Percentiles rank a stretch among this genome's conserved stretches.
phyloP scores from a whole-genome alignment of 768 basidiomycete species.

The Agaricus bisporus region DNA sequence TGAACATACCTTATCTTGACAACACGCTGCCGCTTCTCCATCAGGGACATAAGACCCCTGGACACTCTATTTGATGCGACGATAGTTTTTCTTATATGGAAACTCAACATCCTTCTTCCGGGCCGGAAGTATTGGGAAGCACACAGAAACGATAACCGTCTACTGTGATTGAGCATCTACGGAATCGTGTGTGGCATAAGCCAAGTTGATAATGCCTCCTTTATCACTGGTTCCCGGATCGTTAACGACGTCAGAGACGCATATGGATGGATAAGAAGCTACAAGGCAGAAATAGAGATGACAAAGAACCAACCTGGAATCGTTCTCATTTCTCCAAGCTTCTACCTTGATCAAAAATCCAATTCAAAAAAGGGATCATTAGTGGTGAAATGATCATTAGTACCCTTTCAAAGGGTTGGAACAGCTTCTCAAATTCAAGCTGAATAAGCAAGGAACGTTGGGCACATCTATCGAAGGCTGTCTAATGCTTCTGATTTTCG shows the following conservation, averaged over 20 bases:
- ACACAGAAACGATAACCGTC: too few species aligned
- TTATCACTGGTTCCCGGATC: conserved; percentile 6
- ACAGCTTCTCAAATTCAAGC: neutral
- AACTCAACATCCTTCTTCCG: too few species aligned
- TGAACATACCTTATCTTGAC: conserved; percentile 3
- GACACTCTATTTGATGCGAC: neutral
- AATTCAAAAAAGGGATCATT: neutral
- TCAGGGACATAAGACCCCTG: neutral
- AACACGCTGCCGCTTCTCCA: neutral
- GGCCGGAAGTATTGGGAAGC: too few species aligned
- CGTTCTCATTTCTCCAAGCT: neutral
- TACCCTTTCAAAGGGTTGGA: neutral
- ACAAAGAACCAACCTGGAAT: neutral
- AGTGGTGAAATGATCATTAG: neutral
- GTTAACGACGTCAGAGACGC: neutral
- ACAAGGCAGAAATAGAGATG: neutral
- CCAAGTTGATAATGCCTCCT: conserved; percentile 7
- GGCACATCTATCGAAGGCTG: conserved; percentile 7
- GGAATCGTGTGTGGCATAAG: neutral
- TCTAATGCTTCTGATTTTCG: conserved; percentile 10
- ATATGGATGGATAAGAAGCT: neutral
- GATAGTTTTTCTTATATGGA: too few species aligned
- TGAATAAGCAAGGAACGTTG: conserved; percentile 4
- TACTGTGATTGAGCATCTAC: neutral
- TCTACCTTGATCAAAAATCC: neutral